Base-by-base conservation (phyloP, 371 early-diverging fungal species). In the Mucor plumbeus region DNA sequence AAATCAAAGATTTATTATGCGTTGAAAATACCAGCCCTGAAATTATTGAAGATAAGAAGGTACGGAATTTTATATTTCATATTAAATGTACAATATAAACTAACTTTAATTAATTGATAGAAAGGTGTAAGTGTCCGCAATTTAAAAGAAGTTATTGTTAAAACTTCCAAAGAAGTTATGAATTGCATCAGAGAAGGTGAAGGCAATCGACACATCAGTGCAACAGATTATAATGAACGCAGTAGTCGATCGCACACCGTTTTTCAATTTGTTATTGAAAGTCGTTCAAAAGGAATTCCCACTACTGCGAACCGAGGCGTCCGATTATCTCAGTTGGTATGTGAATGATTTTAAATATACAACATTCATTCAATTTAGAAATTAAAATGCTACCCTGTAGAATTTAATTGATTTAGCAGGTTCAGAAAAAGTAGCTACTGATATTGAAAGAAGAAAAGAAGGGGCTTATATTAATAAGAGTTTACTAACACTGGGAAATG, bases 371-470 rank as follows among this genome's bases (percentile, higher is more conserved):
- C 55, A 17, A 8, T 14, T 43, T 35, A n/a, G 26, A 21, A 31
- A 35, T 26, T 33, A 38, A 54, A 17, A n/a, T 5, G 34, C 15
- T 43, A 19, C 8, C 50, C 5, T 21, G 9, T 74, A 86, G 80
- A 93, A 91, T 70, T 76, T 98, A 58, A 94, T 97, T 66, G 99
- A 98, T 82, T 79, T 99, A 68, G 97, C 99, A 17, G 99, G 99
- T 38, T 94, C 95, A 15, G 99, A 99, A 81, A 92, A 96, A 74
- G 91, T 90, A 7, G 72, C 91, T 5, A 84, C 88, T 7, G 86
- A 90, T 63, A 73, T 83, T 8, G 91, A 91, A 10, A 70, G 97
- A 43, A 84, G 95, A 60, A 93, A 92, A 74, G 98, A 97, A 78
- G 94, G 95, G 13, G 90, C 91, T 14, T 91, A 83, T 68, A 97